Evolutionary conservation across 371 early-diverging fungal species (phyloP).

Genomic region (Actinomortierella ambigua): DNA sequence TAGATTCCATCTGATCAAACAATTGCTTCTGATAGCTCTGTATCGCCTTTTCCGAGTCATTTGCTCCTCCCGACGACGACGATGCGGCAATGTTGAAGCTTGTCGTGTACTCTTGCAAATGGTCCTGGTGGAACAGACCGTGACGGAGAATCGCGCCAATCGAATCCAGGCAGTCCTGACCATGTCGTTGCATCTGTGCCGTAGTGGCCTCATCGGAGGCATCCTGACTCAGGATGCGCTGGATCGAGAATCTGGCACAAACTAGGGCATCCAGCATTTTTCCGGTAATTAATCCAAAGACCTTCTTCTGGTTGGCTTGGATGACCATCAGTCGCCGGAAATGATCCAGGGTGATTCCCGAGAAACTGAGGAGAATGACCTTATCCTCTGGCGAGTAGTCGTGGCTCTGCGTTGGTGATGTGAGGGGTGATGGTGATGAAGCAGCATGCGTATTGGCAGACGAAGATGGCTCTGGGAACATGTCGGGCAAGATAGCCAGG

Average conservation of each 20-base stretch:
- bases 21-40: slow-evolving; percentile 47
- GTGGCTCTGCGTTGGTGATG: too few species aligned
- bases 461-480: background rate
- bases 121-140: slow-evolving; percentile 42
- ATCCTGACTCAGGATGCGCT: slow-evolving; percentile 1
- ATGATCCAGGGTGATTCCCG: slow-evolving; percentile 21
- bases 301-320: slow-evolving; percentile 44
- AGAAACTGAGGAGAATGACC: slow-evolving; percentile 1
- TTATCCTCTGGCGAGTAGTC: too few species aligned
- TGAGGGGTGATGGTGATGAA: too few species aligned
- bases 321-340: slow-evolving; percentile 28
- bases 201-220: background rate
- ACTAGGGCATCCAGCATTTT: slow-evolving; percentile 37
- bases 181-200: too few species aligned
- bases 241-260: slow-evolving; percentile 17
- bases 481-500: slow-evolving; percentile 22
- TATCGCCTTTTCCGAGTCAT: slow-evolving; percentile 16
- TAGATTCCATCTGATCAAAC: slow-evolving; percentile 28
- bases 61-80: slow-evolving; percentile 11
- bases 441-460: too few species aligned
- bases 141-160: slow-evolving; percentile 23
- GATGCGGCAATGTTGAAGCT: too few species aligned
- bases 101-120: slow-evolving; percentile 36
- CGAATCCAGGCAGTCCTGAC: slow-evolving; percentile 17
- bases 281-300: slow-evolving; percentile 29